Evolutionary conservation across 169 alveolate species (phyloP).

Genomic region (Blepharisma undulans): DNA sequence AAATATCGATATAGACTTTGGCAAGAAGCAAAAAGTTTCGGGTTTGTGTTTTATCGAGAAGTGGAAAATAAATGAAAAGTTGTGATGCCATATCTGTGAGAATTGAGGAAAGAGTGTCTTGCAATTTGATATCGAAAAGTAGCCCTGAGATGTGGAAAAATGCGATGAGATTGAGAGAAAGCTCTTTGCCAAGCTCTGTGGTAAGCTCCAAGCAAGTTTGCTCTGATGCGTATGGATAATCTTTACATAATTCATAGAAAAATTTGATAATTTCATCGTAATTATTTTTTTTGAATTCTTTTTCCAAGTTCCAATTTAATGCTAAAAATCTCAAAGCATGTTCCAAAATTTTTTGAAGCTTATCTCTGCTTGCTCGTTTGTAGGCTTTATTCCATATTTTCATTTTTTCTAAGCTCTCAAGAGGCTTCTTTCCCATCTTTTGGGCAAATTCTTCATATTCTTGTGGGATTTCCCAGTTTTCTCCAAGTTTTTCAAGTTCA

Average conservation of each 20-base stretch:
- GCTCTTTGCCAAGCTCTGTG: not conserved
- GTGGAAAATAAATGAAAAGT: not conserved
- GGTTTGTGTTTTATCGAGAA: not conserved
- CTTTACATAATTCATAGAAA: not conserved
- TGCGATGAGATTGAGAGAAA: not conserved
- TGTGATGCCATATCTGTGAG: not conserved
- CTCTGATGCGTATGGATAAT: not conserved
- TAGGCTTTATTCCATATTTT: not conserved
- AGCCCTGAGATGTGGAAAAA: not conserved
- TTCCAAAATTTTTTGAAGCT: not conserved
- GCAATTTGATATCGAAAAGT: not conserved
- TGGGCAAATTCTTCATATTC: constrained; percentile 3
- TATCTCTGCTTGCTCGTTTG: not conserved
- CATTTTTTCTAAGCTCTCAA: not conserved
- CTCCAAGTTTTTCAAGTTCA: constrained; percentile 12
- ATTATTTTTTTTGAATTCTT: not conserved
- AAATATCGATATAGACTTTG: constrained; percentile 75
- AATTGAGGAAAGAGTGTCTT: not conserved
- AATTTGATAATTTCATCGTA: not conserved
- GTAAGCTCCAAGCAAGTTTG: not conserved
- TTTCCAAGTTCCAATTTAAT: not conserved
- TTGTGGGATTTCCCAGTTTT: constrained; percentile 34
- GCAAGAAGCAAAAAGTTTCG: constrained; percentile 4
- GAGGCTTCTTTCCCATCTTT: not conserved
- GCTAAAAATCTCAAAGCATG: not conserved